These are phyloP conservation scores for Fereydounia khargensis DNA, from an alignment of 1,284 basidiomycete genomes.

Conservation along the genomic window DNA sequence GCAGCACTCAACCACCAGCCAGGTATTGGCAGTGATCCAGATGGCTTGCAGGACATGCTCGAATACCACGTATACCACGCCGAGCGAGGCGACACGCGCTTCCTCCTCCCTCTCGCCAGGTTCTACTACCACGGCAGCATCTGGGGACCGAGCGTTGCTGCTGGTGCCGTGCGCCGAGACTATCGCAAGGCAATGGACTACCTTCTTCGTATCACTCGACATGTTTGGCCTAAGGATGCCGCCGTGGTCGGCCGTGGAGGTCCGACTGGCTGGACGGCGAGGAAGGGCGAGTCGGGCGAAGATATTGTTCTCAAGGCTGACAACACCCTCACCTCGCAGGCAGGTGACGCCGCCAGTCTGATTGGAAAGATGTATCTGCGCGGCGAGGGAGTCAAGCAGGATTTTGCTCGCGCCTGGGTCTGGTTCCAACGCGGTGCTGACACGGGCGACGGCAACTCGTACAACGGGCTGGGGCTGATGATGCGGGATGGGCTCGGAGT, in stretches of 20 bases:
- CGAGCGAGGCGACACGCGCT: conserved; percentile 31
- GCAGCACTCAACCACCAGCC: conserved; percentile 62
- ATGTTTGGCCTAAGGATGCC: conserved; percentile 50
- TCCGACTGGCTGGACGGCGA: conserved; percentile 22
- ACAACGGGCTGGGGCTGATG: conserved; percentile 87
- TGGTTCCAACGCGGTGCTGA: conserved; percentile 84
- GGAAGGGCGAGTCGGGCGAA: conserved; percentile 28
- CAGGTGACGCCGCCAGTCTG: conserved; percentile 42
- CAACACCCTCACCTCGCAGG: conserved; percentile 13
- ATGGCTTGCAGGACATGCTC: conserved; percentile 70
- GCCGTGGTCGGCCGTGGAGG: conserved; percentile 31
- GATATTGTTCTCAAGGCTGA: conserved; percentile 38
- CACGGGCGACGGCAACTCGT: conserved; percentile 74
- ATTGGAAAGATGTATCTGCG: conserved; percentile 89
- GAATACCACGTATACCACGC: conserved; percentile 61
- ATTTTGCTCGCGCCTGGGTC: conserved; percentile 75
- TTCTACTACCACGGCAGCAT: conserved; percentile 53
- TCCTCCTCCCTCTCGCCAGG: conserved; percentile 36
- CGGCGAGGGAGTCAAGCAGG: conserved; percentile 83
- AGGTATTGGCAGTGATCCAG: conserved; percentile 24
- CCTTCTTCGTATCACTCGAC: conserved; percentile 25
- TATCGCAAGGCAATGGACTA: conserved; percentile 32
- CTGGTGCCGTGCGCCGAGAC: conserved; percentile 45
- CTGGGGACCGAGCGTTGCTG: conserved; percentile 40
- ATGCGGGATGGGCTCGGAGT: conserved; percentile 82